phyloP scores from a whole-genome alignment of 768 basidiomycete species.

The Lyophyllum atratum region DNA sequence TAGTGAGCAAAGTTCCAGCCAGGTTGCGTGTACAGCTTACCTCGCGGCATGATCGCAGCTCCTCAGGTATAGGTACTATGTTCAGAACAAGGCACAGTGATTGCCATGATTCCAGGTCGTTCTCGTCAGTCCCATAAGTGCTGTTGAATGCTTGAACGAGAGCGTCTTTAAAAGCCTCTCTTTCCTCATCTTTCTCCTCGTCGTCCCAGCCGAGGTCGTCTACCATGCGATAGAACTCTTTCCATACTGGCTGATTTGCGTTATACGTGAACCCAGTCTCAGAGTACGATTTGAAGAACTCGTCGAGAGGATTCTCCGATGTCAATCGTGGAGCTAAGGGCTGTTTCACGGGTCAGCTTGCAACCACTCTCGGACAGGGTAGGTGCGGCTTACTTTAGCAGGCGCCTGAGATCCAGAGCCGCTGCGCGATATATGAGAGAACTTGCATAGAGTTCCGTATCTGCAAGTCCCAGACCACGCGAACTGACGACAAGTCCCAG shows the following conservation, averaged over 20 bases:
- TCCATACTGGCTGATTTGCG: slow-evolving; percentile 17
- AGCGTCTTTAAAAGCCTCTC: slow-evolving; percentile 26
- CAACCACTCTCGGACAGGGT: no score
- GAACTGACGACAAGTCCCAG: no score
- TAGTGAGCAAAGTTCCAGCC: not conserved
- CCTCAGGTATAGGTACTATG: slow-evolving; percentile 29
- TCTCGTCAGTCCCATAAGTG: slow-evolving; percentile 32
- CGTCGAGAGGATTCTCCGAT: slow-evolving; percentile 1
- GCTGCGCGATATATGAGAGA: no score
- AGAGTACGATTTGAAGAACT: slow-evolving; percentile 23
- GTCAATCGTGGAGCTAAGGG: no score
- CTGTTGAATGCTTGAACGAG: slow-evolving; percentile 33
- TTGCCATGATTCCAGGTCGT: slow-evolving; percentile 30
- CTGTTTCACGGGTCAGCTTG: no score
- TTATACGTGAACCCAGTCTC: slow-evolving; percentile 26
- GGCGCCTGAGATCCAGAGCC: no score
- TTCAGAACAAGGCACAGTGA: slow-evolving; percentile 26
- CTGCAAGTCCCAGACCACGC: no score
- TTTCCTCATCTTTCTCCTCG: slow-evolving; percentile 11
- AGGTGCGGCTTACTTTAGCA: no score
- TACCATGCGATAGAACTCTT: slow-evolving; percentile 29
- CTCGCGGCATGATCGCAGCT: slow-evolving; percentile 23
- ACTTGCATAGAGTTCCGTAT: no score
- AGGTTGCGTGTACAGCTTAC: slow-evolving; percentile 15
- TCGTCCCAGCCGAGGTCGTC: slow-evolving; percentile 16